A percentile compares a stretch with the other conserved stretches of the same genome.
These are phyloP conservation scores for Fusarium piperis DNA, from an alignment of 2,329 filamentous ascomycete species.

Conservation along the genomic window DNA sequence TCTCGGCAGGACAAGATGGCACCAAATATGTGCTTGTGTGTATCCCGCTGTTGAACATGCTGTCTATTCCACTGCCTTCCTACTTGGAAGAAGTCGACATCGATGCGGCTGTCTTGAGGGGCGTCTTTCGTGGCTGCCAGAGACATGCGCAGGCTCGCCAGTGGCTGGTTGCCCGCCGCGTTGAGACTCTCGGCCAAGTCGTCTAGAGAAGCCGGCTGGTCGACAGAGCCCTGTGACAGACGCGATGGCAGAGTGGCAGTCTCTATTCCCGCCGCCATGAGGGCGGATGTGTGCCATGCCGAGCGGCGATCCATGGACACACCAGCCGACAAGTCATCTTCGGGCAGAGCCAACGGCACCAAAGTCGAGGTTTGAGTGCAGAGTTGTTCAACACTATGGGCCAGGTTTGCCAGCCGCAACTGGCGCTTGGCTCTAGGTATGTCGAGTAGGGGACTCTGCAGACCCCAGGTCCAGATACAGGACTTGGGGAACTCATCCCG, in stretches of 20 bases:
- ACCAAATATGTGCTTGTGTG: constrained; percentile 43
- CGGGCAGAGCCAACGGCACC: constrained; percentile 76
- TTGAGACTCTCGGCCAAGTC: constrained; percentile 75
- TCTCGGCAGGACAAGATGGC: constrained; percentile 40
- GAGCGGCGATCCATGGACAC: constrained; percentile 70
- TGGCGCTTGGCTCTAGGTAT: constrained; percentile 61
- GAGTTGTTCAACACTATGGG: constrained; percentile 75
- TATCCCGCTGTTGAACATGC: constrained; percentile 2
- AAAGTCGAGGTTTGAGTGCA: constrained; percentile 79
- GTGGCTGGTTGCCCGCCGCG: constrained; percentile 79
- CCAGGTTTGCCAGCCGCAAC: constrained; percentile 76
- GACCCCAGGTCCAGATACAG: constrained; percentile 86
- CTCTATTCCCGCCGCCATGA: constrained; percentile 81
- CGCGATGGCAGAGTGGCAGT: constrained; percentile 81
- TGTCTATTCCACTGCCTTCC: constrained; percentile 32
- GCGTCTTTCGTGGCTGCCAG: constrained; percentile 52
- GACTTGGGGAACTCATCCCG: constrained; percentile 92
- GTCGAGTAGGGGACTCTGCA: constrained; percentile 70
- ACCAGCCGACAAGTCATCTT: constrained; percentile 63
- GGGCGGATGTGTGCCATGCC: constrained; percentile 81
- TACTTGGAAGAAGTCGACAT: constrained; percentile 47
- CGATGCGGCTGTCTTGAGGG: constrained; percentile 42
- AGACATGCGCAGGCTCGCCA: constrained; percentile 79
- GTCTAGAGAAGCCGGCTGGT: constrained; percentile 60
- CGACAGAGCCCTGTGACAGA: constrained; percentile 60